These are phyloP conservation scores for Microdochium paspali DNA, from an alignment of 2,329 filamentous ascomycete genomes.

Conservation along the genomic window DNA sequence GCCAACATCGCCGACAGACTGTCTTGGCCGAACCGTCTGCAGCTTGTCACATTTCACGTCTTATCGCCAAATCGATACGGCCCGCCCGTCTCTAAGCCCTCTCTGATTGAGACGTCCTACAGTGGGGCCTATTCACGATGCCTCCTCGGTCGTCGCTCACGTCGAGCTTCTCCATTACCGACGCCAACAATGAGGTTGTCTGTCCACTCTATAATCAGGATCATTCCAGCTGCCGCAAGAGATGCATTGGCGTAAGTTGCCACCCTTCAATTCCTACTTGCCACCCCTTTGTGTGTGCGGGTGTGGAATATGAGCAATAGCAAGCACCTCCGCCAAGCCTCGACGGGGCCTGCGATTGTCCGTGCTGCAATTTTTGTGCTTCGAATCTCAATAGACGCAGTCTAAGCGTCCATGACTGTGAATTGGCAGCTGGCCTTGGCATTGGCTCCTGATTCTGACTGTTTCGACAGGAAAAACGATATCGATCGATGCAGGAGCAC, in stretches of 20 bases:
- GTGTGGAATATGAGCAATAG: no score
- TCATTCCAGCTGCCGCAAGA: conserved; percentile 92
- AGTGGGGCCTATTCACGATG: conserved; percentile 51
- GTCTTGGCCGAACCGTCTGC: background rate
- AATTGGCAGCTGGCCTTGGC: background rate
- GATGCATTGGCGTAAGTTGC: conserved; percentile 89
- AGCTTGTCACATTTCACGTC: conserved; percentile 9
- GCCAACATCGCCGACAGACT: background rate
- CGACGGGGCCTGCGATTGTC: background rate
- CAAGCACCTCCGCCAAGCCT: no score
- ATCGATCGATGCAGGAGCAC: conserved; percentile 98
- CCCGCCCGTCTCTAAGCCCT: conserved; percentile 1
- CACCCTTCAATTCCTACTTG: conserved; percentile 7
- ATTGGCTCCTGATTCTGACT: conserved; percentile 8
- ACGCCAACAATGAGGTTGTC: conserved; percentile 91
- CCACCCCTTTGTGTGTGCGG: no score
- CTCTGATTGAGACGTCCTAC: conserved; percentile 6
- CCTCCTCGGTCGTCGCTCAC: conserved; percentile 81
- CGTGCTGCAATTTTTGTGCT: no score
- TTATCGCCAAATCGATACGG: conserved; percentile 16
- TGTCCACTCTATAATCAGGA: conserved; percentile 94
- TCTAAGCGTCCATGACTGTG: background rate
- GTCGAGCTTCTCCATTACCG: conserved; percentile 84
- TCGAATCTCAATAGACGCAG: background rate
- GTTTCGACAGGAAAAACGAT: conserved; percentile 70